A percentile compares a stretch with the other conserved stretches of the same genome.
These are phyloP conservation scores for Solanum chmielewskii DNA, from an alignment of 257 asterid species.

Conservation along the genomic window DNA sequence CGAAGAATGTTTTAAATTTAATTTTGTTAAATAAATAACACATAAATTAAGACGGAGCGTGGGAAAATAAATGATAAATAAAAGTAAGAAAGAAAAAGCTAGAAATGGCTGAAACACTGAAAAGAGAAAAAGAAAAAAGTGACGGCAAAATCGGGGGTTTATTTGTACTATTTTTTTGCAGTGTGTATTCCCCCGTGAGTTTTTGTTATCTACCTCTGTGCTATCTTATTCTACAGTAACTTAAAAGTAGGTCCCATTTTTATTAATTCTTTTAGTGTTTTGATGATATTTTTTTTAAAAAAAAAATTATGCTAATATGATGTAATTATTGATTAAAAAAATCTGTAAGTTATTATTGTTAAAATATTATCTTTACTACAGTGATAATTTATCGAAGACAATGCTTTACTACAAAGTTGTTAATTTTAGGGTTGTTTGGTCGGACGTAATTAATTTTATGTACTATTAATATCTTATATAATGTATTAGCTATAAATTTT, in stretches of 20 bases:
- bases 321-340: no score
- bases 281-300: no score
- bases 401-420: no score
- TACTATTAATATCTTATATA: no score
- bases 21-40: background rate
- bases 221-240: background rate
- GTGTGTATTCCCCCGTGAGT: background rate
- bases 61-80: background rate
- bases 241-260: background rate
- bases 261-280: no score
- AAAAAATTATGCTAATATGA: no score
- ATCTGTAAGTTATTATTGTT: no score
- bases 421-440: no score
- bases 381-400: no score
- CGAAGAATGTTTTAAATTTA: no score
- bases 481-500: no score
- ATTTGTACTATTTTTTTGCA: background rate
- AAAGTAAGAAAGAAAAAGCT: background rate
- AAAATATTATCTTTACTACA: no score
- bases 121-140: background rate
- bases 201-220: background rate
- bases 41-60: background rate
- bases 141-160: background rate
- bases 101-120: background rate
- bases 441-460: background rate